Evolutionary conservation across 2,329 filamentous ascomycete genomes (phyloP), one percentile per base, ranked within the genome.

Genomic region (Podosphaera leucotricha): DNA sequence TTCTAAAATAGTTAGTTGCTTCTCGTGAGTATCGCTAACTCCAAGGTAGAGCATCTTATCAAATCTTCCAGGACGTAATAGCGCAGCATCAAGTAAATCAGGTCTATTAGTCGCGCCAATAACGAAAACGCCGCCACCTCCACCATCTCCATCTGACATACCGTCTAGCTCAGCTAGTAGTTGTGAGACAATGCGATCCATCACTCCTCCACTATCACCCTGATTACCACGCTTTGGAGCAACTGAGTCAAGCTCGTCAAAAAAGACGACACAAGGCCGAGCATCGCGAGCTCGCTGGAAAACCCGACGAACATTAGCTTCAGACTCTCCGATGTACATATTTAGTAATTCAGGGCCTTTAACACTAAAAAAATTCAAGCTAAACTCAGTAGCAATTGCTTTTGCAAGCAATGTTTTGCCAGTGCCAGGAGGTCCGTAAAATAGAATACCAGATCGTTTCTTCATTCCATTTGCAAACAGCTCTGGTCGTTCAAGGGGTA

Each of bases 11-110:
- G 77, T 94, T 49, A 83, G 72, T 62, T 98, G 90, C 65, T 95
- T 95, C 16, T 92, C 82, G 55, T 95, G 87, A 3, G 86, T 94
- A 61, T 98, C 90, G 6, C 84, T 92, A 7, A 98, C 85, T 30
- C 90, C 90, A 11, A 98, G 68, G 57, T 95, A 98, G 24, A 98
- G 71, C 86, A 95, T 92, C 66, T 95, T 95, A 59, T 98, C 90
- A 60, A 98, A 95, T 47, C 87, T 71, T 2, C 87, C 87, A 1
- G 87, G 90, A 44, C 87, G 74, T 38, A 95, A 66, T 46, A 98
- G 65, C 3, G 87, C 90, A 50, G 83, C 83, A 58, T 98, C 87
- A 19, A 98, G 69, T 44, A 95, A 64, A 64, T 98, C 90, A 0
- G 90, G 90, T 49, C 87, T 67, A 63, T 98, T 98, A 4, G 87